phyloP scores from a whole-genome alignment of 2,329 filamentous ascomycete genomes.

The Cadophora sp. region DNA sequence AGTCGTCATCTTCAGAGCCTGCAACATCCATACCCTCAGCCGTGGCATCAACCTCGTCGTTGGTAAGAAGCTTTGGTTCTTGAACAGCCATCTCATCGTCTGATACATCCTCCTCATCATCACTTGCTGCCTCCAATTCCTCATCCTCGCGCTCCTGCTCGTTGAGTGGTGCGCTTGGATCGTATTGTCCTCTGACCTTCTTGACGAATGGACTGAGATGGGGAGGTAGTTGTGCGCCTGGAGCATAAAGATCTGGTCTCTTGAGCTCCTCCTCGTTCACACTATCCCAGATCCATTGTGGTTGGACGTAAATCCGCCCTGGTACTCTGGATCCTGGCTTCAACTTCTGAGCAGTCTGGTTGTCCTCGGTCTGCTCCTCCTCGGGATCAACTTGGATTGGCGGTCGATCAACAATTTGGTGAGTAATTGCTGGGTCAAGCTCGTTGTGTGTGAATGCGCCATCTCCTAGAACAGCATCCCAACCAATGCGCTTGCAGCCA shows the following conservation, averaged over 20 bases:
- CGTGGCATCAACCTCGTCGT: conserved; percentile 43
- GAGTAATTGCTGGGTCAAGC: conserved; percentile 86
- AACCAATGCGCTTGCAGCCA: conserved; percentile 94
- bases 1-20: conserved; percentile 47
- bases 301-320: conserved; percentile 92
- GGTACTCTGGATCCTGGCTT: conserved; percentile 76
- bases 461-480: conserved; percentile 89
- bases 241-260: conserved; percentile 85
- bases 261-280: conserved; percentile 91
- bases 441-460: conserved; percentile 93
- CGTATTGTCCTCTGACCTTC: conserved; percentile 84
- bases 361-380: conserved; percentile 62
- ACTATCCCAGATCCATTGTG: conserved; percentile 98
- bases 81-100: conserved; percentile 56
- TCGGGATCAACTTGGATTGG: conserved; percentile 65
- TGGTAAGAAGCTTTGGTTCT: conserved; percentile 47
- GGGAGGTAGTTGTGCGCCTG: conserved; percentile 87
- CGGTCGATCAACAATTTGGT: conserved; percentile 94
- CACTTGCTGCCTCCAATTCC: conserved; percentile 72
- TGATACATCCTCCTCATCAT: conserved; percentile 50
- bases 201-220: conserved; percentile 97
- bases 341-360: conserved; percentile 66
- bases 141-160: conserved; percentile 90
- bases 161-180: conserved; percentile 83
- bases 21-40: conserved; percentile 46